Base-by-base conservation (phyloP, 2,329 filamentous ascomycete genomes). In the Dactylellina cionopaga region DNA sequence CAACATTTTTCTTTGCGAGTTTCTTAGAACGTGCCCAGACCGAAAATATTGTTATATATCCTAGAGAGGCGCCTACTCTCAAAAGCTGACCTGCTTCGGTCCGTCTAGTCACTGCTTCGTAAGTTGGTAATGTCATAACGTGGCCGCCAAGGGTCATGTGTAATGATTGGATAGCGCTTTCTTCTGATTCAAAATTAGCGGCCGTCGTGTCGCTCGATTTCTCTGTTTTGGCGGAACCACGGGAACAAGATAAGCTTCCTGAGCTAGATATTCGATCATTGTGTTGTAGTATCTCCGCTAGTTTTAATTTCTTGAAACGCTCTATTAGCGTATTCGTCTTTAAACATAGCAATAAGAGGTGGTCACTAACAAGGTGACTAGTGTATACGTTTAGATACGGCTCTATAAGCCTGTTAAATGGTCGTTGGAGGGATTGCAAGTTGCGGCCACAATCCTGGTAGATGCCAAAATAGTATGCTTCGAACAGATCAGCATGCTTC, bases 111-210 rank as follows among this genome's bases (percentile, higher is more conserved):
- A 43, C 29, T 19, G 25, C n/a, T 31, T 51, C 46, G 11, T 51
- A 31, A 10, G 19, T 5, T 22, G 46, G 46, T 31, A 31, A 31
- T 51, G 46, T 3, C 46, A 31, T 51, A 31, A 13, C 27, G 5
- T 31, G 37, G 15, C 29, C 25, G 9, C 22, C 9, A 24, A 43
- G 37, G 19, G 25, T 7, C 7, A 9, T 25, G 35, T 43, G 35
- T 13, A 29, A 56, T 27, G 51, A 29, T 41, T 43, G 33, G 24
- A 56, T 56, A 33, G n/a, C 35, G 29, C 22, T 56, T 54, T 54
- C 49, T 54, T 54, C 49, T 11, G 33, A 27, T 35, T 43, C 35
- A 35, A 43, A 13, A 35, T 22, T 31, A 31, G 51, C 4, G 37
- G 51, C 13, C 31, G 6, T 33, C 13, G 31, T 33, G 31, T 6